phyloP scores from a whole-genome alignment of 495 filamentous ascomycete genomes.

The Trypethelium eluteriae region DNA sequence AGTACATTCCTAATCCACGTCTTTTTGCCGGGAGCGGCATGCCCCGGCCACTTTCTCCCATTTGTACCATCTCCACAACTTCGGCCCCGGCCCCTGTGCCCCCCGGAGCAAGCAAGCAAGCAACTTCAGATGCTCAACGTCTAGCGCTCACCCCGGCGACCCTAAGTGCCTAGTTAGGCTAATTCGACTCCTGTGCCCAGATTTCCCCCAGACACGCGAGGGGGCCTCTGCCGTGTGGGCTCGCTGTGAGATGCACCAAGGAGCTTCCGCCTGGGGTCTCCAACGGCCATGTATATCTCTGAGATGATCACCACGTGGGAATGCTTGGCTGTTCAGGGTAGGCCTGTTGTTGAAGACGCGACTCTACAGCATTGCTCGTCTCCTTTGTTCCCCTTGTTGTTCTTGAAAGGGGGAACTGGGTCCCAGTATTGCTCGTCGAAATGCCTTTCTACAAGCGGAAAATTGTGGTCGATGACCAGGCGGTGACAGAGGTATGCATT shows the following conservation, averaged over 20 bases:
- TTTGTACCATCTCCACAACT: too few species aligned
- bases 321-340: background rate
- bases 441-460: background rate
- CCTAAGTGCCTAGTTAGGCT: background rate
- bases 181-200: background rate
- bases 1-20: too few species aligned
- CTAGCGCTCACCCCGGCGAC: too few species aligned
- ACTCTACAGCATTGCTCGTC: too few species aligned
- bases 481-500: slow-evolving; percentile 3
- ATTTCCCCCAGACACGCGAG: background rate
- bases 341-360: too few species aligned
- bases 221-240: background rate
- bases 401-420: too few species aligned
- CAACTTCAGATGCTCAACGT: too few species aligned
- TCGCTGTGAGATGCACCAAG: slow-evolving; percentile 2
- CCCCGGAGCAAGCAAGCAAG: too few species aligned
- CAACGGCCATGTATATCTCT: background rate
- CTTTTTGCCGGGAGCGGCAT: too few species aligned
- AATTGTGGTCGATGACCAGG: background rate
- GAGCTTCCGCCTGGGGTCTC: background rate
- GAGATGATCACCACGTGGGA: background rate
- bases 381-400: too few species aligned
- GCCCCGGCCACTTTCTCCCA: too few species aligned
- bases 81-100: too few species aligned
- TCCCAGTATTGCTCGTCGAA: background rate